Percentiles rank a stretch among this genome's conserved stretches.
These are phyloP conservation scores for Elongisporangium senticosum DNA, from an alignment of 352 stramenopile species.

Conservation along the genomic window DNA sequence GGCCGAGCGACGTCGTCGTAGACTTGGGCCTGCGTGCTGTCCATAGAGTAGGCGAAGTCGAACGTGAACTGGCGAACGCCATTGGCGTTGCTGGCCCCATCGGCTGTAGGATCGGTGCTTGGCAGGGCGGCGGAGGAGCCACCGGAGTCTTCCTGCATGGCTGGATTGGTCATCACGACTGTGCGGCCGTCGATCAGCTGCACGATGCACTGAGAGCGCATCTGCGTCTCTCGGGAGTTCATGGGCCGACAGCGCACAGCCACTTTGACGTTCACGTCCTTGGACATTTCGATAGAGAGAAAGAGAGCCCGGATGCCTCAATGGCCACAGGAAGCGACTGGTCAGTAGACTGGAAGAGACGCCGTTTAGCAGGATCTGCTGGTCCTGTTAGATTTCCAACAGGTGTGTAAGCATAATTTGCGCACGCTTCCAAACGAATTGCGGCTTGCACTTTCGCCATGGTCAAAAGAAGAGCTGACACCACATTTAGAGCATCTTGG, in stretches of 20 bases:
- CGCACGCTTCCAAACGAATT: too few relatives aligned
- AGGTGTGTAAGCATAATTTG: too few relatives aligned
- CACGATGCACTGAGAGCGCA: constrained; percentile 45
- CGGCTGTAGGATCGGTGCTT: constrained; percentile 2
- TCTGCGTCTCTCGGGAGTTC: constrained; percentile 68
- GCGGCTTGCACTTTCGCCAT: too few relatives aligned
- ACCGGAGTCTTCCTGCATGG: constrained; percentile 14
- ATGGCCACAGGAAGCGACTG: neutral
- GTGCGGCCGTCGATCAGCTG: constrained; percentile 51
- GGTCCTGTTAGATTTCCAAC: too few relatives aligned
- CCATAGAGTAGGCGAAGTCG: constrained; percentile 72
- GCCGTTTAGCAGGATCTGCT: too few relatives aligned
- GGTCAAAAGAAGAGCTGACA: too few relatives aligned
- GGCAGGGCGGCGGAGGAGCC: constrained; percentile 6
- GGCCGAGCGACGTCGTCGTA: constrained; percentile 73
- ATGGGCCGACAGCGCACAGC: constrained; percentile 86
- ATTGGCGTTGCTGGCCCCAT: neutral
- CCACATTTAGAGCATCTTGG: too few relatives aligned
- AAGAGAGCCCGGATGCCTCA: too few relatives aligned
- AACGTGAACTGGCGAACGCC: constrained; percentile 75
- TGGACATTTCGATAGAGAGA: constrained; percentile 27
- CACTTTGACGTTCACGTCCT: constrained; percentile 87
- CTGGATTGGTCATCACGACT: constrained; percentile 28
- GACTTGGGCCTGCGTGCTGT: constrained; percentile 73
- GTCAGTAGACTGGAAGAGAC: neutral